These are phyloP conservation scores for Fusarium newnesense DNA, from an alignment of 2,329 filamentous ascomycete genomes.

Conservation along the genomic window DNA sequence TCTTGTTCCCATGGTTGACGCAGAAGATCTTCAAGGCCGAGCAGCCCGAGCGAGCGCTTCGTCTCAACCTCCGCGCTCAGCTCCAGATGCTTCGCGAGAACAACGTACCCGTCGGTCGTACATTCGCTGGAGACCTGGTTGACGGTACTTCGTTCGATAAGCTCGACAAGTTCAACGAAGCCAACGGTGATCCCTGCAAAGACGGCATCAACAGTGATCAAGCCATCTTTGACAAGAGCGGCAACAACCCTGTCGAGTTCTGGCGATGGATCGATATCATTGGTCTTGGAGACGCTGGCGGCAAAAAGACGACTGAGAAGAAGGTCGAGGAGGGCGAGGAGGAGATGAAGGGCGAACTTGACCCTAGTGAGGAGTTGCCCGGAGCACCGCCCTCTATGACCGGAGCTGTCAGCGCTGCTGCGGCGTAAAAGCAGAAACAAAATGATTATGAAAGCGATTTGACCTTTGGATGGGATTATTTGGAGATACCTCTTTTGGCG, in stretches of 20 bases:
- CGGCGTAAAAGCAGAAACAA: conserved; percentile 25
- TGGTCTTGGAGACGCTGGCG: conserved; percentile 55
- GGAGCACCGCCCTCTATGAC: conserved; percentile 6
- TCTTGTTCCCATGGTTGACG: conserved; percentile 80
- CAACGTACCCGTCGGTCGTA: conserved; percentile 60
- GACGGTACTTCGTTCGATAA: conserved; percentile 57
- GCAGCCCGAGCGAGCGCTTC: conserved; percentile 67
- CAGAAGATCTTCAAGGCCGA: conserved; percentile 67
- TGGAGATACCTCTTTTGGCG: conserved; percentile 35
- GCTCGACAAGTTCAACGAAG: conserved; percentile 41
- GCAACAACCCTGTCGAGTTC: conserved; percentile 52
- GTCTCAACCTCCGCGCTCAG: conserved; percentile 68
- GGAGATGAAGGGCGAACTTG: conserved; percentile 50
- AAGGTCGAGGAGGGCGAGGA: conserved; percentile 51
- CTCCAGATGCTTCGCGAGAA: conserved; percentile 66
- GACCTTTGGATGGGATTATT: conserved; percentile 6
- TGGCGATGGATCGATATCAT: conserved; percentile 66
- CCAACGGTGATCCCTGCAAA: conserved; percentile 27
- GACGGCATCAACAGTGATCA: conserved; percentile 59
- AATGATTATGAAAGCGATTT: conserved; percentile 35
- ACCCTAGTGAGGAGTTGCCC: conserved; percentile 46
- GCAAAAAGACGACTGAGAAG: conserved; percentile 45
- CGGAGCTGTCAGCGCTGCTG: conserved; percentile 25
- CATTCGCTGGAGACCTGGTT: conserved; percentile 60
- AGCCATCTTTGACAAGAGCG: conserved; percentile 61